A percentile compares a stretch with the other conserved stretches of the same genome.
Conservation (phyloP, 1,139 yeast species). For the Geotrichum europaeum region DNA sequence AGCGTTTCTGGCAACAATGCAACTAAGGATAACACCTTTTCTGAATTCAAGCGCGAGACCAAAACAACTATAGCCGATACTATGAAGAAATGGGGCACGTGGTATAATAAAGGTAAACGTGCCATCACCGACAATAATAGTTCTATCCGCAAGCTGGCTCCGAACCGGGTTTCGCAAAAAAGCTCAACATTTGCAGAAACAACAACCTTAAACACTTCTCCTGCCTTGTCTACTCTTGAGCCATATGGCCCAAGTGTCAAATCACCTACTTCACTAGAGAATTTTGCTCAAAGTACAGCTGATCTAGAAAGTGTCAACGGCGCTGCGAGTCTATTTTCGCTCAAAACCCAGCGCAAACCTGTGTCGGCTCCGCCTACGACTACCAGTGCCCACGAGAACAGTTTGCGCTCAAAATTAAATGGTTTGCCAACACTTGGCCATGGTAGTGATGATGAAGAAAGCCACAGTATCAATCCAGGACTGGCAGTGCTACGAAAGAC, state of each 20-base stretch:
- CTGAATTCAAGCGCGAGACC: not conserved
- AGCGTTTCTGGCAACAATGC: not conserved
- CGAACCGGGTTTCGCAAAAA: not conserved
- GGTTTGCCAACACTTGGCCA: not conserved
- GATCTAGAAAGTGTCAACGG: not conserved
- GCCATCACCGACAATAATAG: not conserved
- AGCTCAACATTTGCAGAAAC: not conserved
- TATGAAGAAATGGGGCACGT: constrained; percentile 30
- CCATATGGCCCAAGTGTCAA: not conserved
- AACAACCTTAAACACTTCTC: not conserved
- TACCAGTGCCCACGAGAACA: not conserved
- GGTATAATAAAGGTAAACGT: constrained; percentile 28
- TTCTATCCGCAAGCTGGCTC: not conserved
- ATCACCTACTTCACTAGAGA: not conserved
- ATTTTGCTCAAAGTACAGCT: not conserved
- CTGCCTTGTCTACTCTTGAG: not conserved
- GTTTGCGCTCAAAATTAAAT: not conserved
- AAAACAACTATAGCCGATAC: constrained; percentile 24
- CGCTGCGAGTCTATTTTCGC: not conserved
- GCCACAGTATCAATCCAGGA: not conserved
- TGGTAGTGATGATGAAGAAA: not conserved
- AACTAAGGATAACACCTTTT: not conserved
- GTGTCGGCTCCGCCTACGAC: not conserved
- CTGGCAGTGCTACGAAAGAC: not conserved
- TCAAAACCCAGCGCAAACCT: not conserved